A percentile compares a stretch with the other conserved stretches of the same genome.
Evolutionary conservation across 768 basidiomycete genomes (phyloP).

Genomic region (Phaffia australis): DNA sequence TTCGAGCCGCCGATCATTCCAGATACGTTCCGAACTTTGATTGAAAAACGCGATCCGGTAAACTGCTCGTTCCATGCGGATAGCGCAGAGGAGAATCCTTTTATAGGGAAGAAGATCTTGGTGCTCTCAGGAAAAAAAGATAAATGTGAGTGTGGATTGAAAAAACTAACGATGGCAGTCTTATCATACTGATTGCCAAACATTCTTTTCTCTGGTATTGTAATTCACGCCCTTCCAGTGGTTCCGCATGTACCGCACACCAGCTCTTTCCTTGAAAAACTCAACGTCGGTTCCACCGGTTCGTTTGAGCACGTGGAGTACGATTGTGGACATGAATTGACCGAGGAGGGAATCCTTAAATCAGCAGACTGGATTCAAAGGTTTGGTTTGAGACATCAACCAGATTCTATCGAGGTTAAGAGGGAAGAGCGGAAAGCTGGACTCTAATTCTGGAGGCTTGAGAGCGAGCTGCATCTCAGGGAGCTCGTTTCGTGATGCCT

Average conservation of each 20-base stretch:
- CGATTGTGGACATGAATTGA: conserved; percentile 14
- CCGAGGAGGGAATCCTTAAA: not conserved
- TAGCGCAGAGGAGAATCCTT: conserved; percentile 41
- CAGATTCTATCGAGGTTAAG: no score
- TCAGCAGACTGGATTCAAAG: not conserved
- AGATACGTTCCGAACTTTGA: conserved; percentile 31
- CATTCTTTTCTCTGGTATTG: no score
- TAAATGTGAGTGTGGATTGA: conserved; percentile 33
- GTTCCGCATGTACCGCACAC: conserved; percentile 8
- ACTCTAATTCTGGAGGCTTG: no score
- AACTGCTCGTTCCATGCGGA: conserved; percentile 41
- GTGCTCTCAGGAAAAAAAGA: conserved; percentile 60
- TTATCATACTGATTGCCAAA: no score
- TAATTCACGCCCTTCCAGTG: not conserved
- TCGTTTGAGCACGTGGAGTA: not conserved
- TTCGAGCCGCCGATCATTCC: conserved; percentile 15
- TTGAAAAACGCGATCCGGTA: conserved; percentile 45
- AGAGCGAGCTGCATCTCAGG: no score
- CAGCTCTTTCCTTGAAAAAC: not conserved
- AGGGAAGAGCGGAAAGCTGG: no score
- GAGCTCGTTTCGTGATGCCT: no score
- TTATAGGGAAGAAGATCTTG: conserved; percentile 60
- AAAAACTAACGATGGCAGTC: no score
- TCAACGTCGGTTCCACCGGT: conserved; percentile 1
- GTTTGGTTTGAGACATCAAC: not conserved